Evolutionary conservation across 1,284 basidiomycete genomes (phyloP).

Genomic region (Ganoderma resinaceum): DNA sequence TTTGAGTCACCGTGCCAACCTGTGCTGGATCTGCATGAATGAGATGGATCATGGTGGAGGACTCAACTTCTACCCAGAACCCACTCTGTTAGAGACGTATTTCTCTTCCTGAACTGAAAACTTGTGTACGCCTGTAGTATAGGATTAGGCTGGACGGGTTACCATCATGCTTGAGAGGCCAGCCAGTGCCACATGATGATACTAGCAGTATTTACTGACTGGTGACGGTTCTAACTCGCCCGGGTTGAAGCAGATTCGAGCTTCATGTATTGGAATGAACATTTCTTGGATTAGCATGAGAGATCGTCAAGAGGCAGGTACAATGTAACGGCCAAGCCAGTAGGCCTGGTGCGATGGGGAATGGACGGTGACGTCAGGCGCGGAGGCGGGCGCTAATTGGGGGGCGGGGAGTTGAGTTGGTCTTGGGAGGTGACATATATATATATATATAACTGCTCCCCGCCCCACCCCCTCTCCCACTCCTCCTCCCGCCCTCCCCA

Average conservation of each 20-base stretch:
- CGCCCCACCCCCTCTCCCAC: neutral
- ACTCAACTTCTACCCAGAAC: neutral
- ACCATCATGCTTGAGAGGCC: too few species aligned
- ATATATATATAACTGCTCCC: conserved; percentile 4
- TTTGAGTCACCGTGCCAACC: neutral
- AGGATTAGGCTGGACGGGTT: too few species aligned
- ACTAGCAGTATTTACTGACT: too few species aligned
- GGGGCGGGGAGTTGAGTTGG: neutral
- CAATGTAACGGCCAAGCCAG: neutral
- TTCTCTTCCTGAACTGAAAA: neutral
- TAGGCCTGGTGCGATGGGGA: neutral
- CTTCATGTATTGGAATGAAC: too few species aligned
- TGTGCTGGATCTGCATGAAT: neutral
- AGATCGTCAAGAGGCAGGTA: neutral
- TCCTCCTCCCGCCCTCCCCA: too few species aligned
- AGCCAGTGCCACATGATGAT: too few species aligned
- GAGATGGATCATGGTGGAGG: neutral
- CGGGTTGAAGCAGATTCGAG: too few species aligned
- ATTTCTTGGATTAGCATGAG: too few species aligned
- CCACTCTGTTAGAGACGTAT: neutral
- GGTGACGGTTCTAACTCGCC: too few species aligned
- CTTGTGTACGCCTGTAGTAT: neutral
- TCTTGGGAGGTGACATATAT: neutral
- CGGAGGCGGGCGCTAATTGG: neutral
- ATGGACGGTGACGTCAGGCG: conserved; percentile 16